Evolutionary conservation across 352 stramenopile genomes (phyloP).

Genomic region (Phytophthora palmivora): DNA sequence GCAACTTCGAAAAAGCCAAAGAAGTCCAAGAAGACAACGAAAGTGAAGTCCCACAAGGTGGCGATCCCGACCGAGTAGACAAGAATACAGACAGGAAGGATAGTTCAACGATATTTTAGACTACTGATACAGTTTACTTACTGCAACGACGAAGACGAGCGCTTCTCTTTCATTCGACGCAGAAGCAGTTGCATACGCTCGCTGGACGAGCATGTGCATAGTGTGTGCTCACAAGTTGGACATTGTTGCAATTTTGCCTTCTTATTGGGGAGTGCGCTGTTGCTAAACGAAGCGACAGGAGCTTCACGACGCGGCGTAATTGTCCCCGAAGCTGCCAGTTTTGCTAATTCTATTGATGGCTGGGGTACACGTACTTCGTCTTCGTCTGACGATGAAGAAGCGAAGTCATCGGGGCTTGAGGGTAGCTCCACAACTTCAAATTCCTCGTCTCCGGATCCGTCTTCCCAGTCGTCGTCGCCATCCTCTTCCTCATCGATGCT

Average conservation of each 20-base stretch:
- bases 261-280: conserved; percentile 48
- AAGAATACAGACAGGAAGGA: background rate
- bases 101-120: conserved; percentile 31
- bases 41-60: conserved; percentile 11
- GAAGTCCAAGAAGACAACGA: conserved; percentile 22
- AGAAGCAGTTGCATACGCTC: conserved; percentile 53
- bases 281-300: background rate
- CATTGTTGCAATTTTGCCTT: conserved; percentile 49
- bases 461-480: conserved; percentile 38
- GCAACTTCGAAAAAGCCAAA: conserved; percentile 4
- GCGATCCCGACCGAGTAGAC: conserved; percentile 23
- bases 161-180: conserved; percentile 47
- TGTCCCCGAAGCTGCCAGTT: background rate
- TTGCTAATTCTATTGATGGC: background rate
- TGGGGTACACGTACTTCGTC: conserved; percentile 10
- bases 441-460: conserved; percentile 50
- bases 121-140: conserved; percentile 13
- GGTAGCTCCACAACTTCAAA: conserved; percentile 82
- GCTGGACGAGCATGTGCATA: conserved; percentile 48
- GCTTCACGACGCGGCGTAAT: conserved; percentile 5
- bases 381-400: conserved; percentile 29
- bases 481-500: conserved; percentile 16
- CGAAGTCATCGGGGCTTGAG: conserved; percentile 57
- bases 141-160: conserved; percentile 39
- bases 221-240: conserved; percentile 36